phyloP scores from a whole-genome alignment of 306 rosid species.

The Quercus gilva region DNA sequence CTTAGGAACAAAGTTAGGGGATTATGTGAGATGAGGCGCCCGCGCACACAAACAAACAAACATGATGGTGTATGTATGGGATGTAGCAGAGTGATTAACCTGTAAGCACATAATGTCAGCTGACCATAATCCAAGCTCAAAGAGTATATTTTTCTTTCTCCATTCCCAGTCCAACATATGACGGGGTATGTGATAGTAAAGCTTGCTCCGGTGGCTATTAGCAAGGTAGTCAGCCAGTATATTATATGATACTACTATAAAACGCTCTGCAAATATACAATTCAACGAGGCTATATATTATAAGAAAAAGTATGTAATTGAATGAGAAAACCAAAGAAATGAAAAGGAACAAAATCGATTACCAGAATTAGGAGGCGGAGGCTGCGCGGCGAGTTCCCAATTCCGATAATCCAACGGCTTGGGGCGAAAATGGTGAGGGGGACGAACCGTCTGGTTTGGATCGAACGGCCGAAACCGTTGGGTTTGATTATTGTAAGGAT shows the following conservation, averaged over 20 bases:
- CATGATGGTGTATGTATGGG: conserved; percentile 7
- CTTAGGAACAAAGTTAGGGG: neutral
- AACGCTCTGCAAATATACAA: conserved; percentile 52
- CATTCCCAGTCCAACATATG: conserved; percentile 77
- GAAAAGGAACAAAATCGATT: neutral
- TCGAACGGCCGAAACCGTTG: conserved; percentile 19
- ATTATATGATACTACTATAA: conserved; percentile 79
- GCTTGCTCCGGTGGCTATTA: conserved; percentile 55
- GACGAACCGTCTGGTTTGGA: conserved; percentile 6
- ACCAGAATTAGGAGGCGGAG: conserved; percentile 54
- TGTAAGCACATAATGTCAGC: conserved; percentile 91
- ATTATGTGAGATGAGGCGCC: neutral
- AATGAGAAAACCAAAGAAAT: neutral
- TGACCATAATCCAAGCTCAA: conserved; percentile 88
- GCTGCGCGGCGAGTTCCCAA: conserved; percentile 65
- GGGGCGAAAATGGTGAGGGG: conserved; percentile 18
- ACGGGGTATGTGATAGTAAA: conserved; percentile 71
- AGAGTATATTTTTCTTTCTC: conserved; percentile 63
- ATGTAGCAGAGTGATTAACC: conserved; percentile 45
- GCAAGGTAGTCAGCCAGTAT: conserved; percentile 90
- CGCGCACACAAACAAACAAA: neutral
- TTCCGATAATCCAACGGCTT: conserved; percentile 55
- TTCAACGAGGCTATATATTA: too few species aligned
- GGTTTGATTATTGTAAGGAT: neutral
- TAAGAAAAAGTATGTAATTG: neutral